Conservation (phyloP, 306 rosid genomes). For the Erythrophleum fordii region DNA sequence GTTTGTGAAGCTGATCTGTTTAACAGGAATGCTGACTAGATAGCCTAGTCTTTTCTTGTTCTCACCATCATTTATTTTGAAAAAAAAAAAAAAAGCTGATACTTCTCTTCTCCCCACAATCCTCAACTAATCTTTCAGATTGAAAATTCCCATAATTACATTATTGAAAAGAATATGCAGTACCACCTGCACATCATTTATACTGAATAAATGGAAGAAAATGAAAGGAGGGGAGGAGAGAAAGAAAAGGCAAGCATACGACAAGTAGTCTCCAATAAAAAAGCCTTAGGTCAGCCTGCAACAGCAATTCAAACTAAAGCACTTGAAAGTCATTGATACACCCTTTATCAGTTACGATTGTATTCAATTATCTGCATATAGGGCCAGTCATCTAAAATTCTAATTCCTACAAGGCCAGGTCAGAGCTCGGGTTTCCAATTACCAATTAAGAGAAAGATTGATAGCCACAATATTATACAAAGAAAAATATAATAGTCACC, state of each 20-base stretch:
- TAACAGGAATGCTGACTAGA: constrained; percentile 6
- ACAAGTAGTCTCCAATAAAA: not conserved
- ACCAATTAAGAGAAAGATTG: not conserved
- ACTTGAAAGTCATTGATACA: not conserved
- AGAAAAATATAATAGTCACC: not conserved
- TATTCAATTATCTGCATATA: not conserved
- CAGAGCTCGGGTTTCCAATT: not conserved
- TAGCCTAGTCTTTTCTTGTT: not conserved
- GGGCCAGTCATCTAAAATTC: not conserved
- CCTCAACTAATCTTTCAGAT: not conserved
- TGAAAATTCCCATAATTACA: not conserved
- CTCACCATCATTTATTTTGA: not conserved
- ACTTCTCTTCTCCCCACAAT: not conserved
- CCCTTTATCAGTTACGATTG: not conserved
- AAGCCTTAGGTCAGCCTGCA: not conserved
- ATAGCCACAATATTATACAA: not conserved
- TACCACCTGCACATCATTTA: not conserved
- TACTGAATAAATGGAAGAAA: not conserved
- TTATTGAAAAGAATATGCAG: not conserved
- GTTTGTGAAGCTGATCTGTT: not conserved
- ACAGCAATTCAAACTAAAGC: not conserved
- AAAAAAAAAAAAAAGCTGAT: not conserved
- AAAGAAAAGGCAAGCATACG: constrained; percentile 5
- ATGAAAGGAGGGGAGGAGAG: not conserved
- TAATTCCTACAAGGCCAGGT: not conserved